Evolutionary conservation across 768 basidiomycete species (phyloP).

Genomic region (Lactarius deliciosus): DNA sequence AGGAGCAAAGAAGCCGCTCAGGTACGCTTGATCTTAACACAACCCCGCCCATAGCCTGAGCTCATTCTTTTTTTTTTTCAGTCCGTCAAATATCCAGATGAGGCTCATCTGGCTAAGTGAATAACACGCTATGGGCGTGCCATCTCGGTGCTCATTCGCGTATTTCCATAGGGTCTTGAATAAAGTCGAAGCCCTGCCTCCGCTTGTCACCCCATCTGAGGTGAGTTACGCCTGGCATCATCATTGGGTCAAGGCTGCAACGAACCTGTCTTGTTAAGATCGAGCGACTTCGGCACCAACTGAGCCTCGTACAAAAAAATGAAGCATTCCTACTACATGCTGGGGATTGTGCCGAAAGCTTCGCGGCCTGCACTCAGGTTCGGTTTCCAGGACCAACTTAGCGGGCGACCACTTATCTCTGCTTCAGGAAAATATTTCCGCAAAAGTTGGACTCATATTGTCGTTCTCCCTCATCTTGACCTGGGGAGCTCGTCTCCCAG

Average conservation of each 20-base stretch:
- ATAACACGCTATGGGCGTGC: background rate
- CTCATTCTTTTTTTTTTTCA: conserved; percentile 18
- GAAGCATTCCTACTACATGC: conserved; percentile 95
- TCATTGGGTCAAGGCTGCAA: background rate
- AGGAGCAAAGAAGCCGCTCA: conserved; percentile 73
- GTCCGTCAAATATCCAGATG: conserved; percentile 43
- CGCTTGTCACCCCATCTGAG: conserved; percentile 91
- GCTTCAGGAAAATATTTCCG: conserved; percentile 76
- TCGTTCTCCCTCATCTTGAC: conserved; percentile 94
- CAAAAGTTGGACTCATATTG: conserved; percentile 87
- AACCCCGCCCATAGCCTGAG: background rate
- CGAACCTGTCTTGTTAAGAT: conserved; percentile 46
- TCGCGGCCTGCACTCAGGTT: conserved; percentile 87
- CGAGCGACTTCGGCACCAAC: conserved; percentile 77
- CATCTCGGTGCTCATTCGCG: background rate
- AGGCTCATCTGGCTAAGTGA: conserved; percentile 36
- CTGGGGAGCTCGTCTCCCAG: conserved; percentile 91
- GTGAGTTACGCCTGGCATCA: conserved; percentile 42
- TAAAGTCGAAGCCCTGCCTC: conserved; percentile 78
- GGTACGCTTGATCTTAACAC: conserved; percentile 40
- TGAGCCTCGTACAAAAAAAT: conserved; percentile 76
- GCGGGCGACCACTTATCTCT: background rate
- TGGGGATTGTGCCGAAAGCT: conserved; percentile 97
- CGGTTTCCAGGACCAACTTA: conserved; percentile 26
- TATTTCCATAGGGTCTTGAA: conserved; percentile 59